Conservation (phyloP, 2,329 filamentous ascomycete species). For the Beauveria medogensis region DNA sequence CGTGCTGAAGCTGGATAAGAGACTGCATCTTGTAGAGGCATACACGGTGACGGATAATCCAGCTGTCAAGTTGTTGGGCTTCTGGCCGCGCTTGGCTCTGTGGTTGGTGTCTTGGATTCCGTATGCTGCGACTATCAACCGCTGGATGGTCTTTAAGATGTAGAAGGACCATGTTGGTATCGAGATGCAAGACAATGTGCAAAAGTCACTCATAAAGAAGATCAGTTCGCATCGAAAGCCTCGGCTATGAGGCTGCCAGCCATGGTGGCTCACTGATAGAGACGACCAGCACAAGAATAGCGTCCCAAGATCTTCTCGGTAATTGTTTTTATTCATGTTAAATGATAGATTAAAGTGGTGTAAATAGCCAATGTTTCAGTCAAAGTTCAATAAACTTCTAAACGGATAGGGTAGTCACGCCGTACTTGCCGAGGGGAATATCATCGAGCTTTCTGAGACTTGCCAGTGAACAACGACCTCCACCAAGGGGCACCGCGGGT, state of each 20-base stretch:
- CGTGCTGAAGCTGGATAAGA: background rate
- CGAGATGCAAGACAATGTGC: background rate
- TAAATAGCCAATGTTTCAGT: too few relatives aligned
- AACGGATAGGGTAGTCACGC: too few relatives aligned
- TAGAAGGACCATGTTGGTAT: background rate
- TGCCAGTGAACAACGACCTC: too few relatives aligned
- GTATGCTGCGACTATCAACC: background rate
- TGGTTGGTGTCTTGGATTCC: constrained; percentile 2
- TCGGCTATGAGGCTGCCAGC: background rate
- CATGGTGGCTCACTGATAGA: background rate
- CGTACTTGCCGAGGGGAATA: too few relatives aligned
- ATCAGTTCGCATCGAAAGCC: too few relatives aligned
- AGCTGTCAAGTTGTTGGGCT: background rate
- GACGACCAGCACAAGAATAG: background rate
- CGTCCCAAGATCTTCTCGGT: too few relatives aligned
- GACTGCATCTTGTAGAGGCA: background rate
- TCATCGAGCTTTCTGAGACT: too few relatives aligned
- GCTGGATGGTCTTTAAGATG: background rate
- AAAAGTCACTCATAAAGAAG: too few relatives aligned
- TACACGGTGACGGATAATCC: background rate
- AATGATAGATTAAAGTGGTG: too few relatives aligned
- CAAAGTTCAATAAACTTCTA: too few relatives aligned
- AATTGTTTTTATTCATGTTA: too few relatives aligned
- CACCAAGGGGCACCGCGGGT: too few relatives aligned
- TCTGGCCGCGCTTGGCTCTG: background rate